A percentile compares a stretch with the other conserved stretches of the same genome.
phyloP scores from a whole-genome alignment of 108 stramenopile species.

The Conticribra weissflogii region DNA sequence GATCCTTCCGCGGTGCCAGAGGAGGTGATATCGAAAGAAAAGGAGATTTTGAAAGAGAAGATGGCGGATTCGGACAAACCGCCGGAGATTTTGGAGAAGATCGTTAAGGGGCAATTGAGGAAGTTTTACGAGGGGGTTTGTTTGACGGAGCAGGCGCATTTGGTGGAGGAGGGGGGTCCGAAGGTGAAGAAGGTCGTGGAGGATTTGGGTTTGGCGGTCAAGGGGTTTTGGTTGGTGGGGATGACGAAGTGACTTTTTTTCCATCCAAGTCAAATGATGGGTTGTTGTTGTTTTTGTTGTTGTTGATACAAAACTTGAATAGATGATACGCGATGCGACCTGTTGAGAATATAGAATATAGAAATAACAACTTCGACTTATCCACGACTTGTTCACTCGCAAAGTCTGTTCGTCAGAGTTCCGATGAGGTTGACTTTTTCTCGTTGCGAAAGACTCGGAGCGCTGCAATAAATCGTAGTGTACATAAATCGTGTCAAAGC shows the following conservation, averaged over 20 bases:
- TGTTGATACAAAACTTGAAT: too few relatives aligned
- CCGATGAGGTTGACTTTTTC: too few relatives aligned
- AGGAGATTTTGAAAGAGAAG: constrained; percentile 62
- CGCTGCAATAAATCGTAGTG: too few relatives aligned
- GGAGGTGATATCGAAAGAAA: constrained; percentile 72
- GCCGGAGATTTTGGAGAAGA: constrained; percentile 79
- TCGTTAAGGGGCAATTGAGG: constrained; percentile 65
- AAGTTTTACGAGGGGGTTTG: constrained; percentile 80
- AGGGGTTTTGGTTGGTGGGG: constrained; percentile 22
- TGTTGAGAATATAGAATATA: too few relatives aligned
- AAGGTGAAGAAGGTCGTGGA: constrained; percentile 53
- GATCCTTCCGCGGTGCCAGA: constrained; percentile 60
- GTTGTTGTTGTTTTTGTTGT: too few relatives aligned
- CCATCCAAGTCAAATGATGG: background rate
- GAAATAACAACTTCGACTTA: too few relatives aligned
- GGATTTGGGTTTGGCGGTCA: constrained; percentile 33
- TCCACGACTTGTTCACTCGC: too few relatives aligned
- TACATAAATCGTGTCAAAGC: too few relatives aligned
- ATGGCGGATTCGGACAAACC: constrained; percentile 69
- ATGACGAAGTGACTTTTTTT: constrained; percentile 10
- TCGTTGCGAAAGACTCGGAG: too few relatives aligned
- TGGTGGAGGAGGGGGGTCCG: constrained; percentile 79
- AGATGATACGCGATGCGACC: too few relatives aligned
- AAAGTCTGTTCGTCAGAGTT: too few relatives aligned
- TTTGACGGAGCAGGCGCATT: constrained; percentile 77